A percentile compares a stretch with the other conserved stretches of the same genome.
Evolutionary conservation across 805 yeast genomes (phyloP).

Genomic region (Candida chauliodis): DNA sequence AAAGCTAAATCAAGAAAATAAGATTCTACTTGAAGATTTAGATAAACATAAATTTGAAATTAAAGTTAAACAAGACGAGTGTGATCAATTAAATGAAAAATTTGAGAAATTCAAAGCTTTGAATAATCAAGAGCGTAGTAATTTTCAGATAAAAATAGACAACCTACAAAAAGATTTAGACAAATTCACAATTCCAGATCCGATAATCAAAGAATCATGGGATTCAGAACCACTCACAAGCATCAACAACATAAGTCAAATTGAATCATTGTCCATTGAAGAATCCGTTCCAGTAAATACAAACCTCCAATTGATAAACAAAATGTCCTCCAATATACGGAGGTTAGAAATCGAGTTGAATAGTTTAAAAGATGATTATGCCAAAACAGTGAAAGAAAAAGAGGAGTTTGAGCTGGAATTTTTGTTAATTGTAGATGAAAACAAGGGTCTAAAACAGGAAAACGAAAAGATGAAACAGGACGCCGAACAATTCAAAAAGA

Average conservation of each 20-base stretch:
- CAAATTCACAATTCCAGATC: constrained; percentile 4
- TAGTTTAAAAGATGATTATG: constrained; percentile 61
- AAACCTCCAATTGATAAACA: constrained; percentile 63
- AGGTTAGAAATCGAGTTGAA: constrained; percentile 76
- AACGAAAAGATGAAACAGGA: constrained; percentile 25
- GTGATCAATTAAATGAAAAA: constrained; percentile 17
- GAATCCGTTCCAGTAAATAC: background rate
- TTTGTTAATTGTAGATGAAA: constrained; percentile 36
- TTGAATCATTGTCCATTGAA: background rate
- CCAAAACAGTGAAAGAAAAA: constrained; percentile 51
- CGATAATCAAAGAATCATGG: background rate
- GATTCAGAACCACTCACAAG: constrained; percentile 1
- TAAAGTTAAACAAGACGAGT: constrained; percentile 20
- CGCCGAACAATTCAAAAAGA: constrained; percentile 30
- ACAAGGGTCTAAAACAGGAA: constrained; percentile 23
- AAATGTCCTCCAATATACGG: constrained; percentile 72
- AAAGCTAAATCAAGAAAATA: constrained; percentile 20
- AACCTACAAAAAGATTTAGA: constrained; percentile 18
- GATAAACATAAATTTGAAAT: constrained; percentile 17
- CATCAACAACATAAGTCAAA: background rate
- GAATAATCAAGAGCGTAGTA: constrained; percentile 27
- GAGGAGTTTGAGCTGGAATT: constrained; percentile 68
- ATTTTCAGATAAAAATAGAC: constrained; percentile 23
- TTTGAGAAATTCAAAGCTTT: constrained; percentile 30
- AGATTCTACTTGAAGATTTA: constrained; percentile 25